Evolutionary conservation across 2,329 filamentous ascomycete species (phyloP), one percentile per base, ranked within the genome.

Genomic region (Rutstroemia sp.): DNA sequence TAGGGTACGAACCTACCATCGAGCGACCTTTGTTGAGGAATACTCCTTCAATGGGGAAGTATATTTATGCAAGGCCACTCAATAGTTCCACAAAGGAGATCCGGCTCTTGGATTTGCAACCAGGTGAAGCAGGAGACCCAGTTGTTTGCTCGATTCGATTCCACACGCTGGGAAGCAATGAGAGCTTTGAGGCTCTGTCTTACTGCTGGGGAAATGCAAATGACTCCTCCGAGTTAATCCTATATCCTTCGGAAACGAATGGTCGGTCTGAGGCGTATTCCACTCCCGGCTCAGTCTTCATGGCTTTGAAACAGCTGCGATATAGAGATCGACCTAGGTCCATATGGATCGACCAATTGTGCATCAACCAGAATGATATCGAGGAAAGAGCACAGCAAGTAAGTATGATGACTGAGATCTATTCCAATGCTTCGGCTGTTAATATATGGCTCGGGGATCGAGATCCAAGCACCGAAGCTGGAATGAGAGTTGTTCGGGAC

Each of bases 331-430:
- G 16, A n/a, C 39, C 39, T 42, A 4, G 39, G 19, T n/a, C 39
- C 16, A n/a, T 42, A n/a, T 56, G 53, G 53, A 19, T 45, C 21
- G 55, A 57, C 36, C 42, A 36, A 14, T 7, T 57, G 7, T 57
- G 55, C 49, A 57, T 57, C 34, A 57, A 57, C 17, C 55, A 57
- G 39, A 16, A 27, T 10, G 44, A 57, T 30, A 17, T 42, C 16
- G 16, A 40, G 12, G 55, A 57, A 50, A 38, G 50, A 21, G 27
- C 30, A 21, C 23, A 57, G 6, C 40, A 57, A 25, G 40, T 57
- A 12, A 38, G 12, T 17, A 27, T 23, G 8, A 57, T 57, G 55
- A 27, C 16, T 10, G 9, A 36, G 36, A 38, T 57, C 23, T 57
- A 57, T 52, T 12, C n/a, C 10, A 19, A 17, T 17, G 48, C 48